Base-by-base conservation (phyloP, 2,329 filamentous ascomycete species). In the Nemania serpens region DNA sequence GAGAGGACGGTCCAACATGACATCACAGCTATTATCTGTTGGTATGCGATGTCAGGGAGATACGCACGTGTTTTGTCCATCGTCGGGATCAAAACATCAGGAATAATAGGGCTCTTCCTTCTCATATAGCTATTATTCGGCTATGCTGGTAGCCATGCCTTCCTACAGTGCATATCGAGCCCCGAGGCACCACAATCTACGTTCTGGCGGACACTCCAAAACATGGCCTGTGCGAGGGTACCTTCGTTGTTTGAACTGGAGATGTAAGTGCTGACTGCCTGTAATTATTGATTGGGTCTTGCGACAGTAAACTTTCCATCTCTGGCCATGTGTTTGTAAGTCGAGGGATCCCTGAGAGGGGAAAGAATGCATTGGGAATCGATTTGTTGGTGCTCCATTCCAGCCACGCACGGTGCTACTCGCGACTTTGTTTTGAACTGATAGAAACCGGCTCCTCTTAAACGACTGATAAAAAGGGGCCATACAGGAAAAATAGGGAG, bases 291-390 rank as follows among this genome's bases (percentile, higher is more conserved):
- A n/a, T n/a, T n/a, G n/a, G n/a, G n/a, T n/a, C n/a, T n/a, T n/a
- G n/a, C n/a, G n/a, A n/a, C n/a, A n/a, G n/a, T n/a, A n/a, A n/a
- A n/a, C n/a, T n/a, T n/a, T n/a, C n/a, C n/a, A n/a, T n/a, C n/a
- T n/a, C n/a, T n/a, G n/a, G n/a, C n/a, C n/a, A n/a, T n/a, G n/a
- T 45, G 17, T 50, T 54, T 25, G 37, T 17, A 58, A 55, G 48
- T 52, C 39, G 37, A 48, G 50, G 48, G 34, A 50, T 18, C 54
- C 54, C 63, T 45, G 5, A 53, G 63, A 63, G 62, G 66, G 64
- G 62, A 60, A 72, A 71, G 70, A 73, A 73, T 73, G 71, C 55
- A 42, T 50, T 18, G 49, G 60, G 53, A 56, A 65, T 68, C 67
- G 63, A 62, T 63, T 65, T 66, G 65, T 52, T 56, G 36, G 45